phyloP scores from a whole-genome alignment of 192 early-diverging fungal species.

The Backusella psychrophila region DNA sequence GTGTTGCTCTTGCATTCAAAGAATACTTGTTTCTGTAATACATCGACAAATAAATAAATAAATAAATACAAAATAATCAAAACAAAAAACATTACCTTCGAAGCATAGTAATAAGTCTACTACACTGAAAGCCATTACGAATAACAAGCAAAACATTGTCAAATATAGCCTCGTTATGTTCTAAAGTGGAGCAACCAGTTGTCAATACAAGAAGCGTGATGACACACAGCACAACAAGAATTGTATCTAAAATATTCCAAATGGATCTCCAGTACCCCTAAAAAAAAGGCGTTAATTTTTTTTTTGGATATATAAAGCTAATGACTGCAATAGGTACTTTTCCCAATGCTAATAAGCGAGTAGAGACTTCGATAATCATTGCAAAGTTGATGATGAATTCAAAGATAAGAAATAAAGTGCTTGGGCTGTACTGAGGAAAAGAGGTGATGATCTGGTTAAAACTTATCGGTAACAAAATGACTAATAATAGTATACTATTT shows the following conservation, averaged over 20 bases:
- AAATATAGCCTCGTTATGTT: slow-evolving; percentile 64
- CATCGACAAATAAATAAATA: neutral
- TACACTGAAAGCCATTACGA: slow-evolving; percentile 68
- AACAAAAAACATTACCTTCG: slow-evolving; percentile 47
- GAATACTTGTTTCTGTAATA: slow-evolving; percentile 27
- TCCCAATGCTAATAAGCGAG: slow-evolving; percentile 63
- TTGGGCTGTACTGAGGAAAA: slow-evolving; percentile 46
- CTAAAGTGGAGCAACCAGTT: slow-evolving; percentile 59
- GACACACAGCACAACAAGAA: slow-evolving; percentile 65
- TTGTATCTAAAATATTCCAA: slow-evolving; percentile 72
- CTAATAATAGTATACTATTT: neutral
- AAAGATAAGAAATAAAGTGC: slow-evolving; percentile 63
- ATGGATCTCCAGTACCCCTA: slow-evolving; percentile 60
- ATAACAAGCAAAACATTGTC: slow-evolving; percentile 68
- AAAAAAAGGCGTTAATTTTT: neutral
- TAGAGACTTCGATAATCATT: slow-evolving; percentile 71
- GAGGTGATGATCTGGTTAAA: neutral
- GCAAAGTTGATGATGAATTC: slow-evolving; percentile 70
- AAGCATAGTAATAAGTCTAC: slow-evolving; percentile 61
- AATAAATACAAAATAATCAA: neutral
- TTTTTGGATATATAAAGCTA: neutral
- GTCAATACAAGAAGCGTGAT: slow-evolving; percentile 66
- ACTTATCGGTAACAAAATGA: neutral
- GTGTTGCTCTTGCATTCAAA: slow-evolving; percentile 22
- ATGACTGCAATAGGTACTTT: slow-evolving; percentile 31